Evolutionary conservation across 2,329 filamentous ascomycete species (phyloP).

Genomic region (Penicillium sp.): DNA sequence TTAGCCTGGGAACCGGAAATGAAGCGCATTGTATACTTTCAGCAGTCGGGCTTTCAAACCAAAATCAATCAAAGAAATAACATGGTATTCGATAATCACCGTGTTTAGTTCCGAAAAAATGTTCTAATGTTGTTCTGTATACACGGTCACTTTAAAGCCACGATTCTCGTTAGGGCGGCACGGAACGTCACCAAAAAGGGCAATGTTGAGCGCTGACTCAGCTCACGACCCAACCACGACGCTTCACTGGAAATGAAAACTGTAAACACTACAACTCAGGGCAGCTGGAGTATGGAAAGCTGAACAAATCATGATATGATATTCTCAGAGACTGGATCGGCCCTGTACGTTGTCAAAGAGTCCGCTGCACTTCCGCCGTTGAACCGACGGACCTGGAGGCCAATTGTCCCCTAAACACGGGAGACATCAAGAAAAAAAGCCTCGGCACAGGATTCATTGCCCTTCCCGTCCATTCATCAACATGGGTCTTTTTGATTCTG

Average conservation of each 20-base stretch:
- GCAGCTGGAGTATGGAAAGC: neutral
- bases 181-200: neutral
- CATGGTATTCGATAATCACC: neutral
- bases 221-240: neutral
- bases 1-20: neutral
- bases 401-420: neutral
- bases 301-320: neutral
- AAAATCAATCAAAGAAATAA: neutral
- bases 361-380: neutral
- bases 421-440: neutral
- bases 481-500: conserved; percentile 33
- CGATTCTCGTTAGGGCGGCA: neutral
- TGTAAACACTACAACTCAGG: conserved; percentile 3
- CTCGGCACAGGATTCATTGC: neutral
- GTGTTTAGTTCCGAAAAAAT: neutral
- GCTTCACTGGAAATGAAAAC: conserved; percentile 1
- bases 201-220: conserved; percentile 2
- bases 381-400: neutral
- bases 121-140: neutral
- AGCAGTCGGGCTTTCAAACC: too few relatives aligned
- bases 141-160: neutral
- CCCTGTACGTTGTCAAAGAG: neutral
- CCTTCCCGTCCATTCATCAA: neutral
- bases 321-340: neutral
- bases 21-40: neutral